Base-by-base conservation (phyloP, 179 eudicot genomes). In the Kewa caespitosa region DNA sequence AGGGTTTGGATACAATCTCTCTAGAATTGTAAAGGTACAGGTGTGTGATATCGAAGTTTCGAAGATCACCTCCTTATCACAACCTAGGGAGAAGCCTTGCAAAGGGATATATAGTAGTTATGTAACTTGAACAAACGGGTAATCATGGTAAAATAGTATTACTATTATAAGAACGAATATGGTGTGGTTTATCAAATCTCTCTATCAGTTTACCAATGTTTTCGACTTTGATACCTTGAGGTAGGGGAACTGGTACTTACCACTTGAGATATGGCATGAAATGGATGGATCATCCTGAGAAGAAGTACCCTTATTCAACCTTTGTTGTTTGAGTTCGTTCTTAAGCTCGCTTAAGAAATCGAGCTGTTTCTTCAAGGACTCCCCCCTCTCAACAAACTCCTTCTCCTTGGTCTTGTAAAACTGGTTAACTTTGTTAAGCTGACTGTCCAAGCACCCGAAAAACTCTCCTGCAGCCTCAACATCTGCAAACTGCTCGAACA, bases 401-500 rank as follows among this genome's bases (percentile, higher is more conserved):
- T 69, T 86, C 85, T 95, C 99, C 79, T 89, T 95, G 28, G 60
- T 78, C 74, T 71, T 79, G 46, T 85, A 93, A 68, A 95, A 95
- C 55, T 87, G 91, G 71, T 95, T 95, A 89, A 95, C 99, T 75
- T 95, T 95, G 86, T 95, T 91, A 75, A 93, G 93, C 59, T 95
- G 97, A 27, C 52, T 86, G 76, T 95, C 99, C 76, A 93, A 78
- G 57, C 84, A 78, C 0, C 93, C 67, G 66, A 95, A 93, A 33
- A 95, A 93, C 75, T 91, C 93, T 23, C 50, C 70, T 8, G 95
- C 91, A 30, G 87, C 91, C 65, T 91, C 92, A 32, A 78, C 85
- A 69, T 89, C 95, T 30, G 81, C 83, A 39, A 93, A 86, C 67
- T 91, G 92, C 82, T 95, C 97, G 23, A 89, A 79, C 74, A 95